Evolutionary conservation across 2,329 filamentous ascomycete genomes (phyloP), one percentile per base, ranked within the genome.

Genomic region (Claviceps digitariae): DNA sequence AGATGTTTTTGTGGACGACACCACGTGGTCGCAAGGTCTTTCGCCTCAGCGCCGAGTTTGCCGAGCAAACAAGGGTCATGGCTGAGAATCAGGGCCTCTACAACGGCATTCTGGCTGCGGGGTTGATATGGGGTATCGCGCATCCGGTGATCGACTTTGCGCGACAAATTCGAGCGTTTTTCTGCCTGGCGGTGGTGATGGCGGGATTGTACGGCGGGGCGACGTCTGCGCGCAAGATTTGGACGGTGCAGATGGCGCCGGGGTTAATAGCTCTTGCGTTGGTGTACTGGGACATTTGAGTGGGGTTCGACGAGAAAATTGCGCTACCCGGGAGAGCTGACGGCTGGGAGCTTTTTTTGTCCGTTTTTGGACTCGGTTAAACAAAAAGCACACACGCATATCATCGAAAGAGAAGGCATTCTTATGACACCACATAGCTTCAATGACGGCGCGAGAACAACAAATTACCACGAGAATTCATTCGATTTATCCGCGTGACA

Each of bases 81-180:
- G 74, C 72, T 48, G 72, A 72, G 51, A 77, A 77, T 61, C 74
- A 77, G 59, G 74, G 74, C 21, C 65, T 77, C 6, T 77, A 77
- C 64, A 77, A 77, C 59, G 74, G 74, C 44, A 75, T 77, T 52
- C 65, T 77, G n/a, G 70, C 73, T 3, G 73, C 73, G 1, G 74
- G 74, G 0, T 61, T 77, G 2, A 54, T 64, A 27, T 77, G 74
- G 74, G 68, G 70, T 3, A 56, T 76, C n/a, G n/a, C 64, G 3
- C 73, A 77, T 58, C 72, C 74, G 1, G 65, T 67, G 6, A 52
- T 64, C 7, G 68, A 63, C 40, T 70, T 77, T 54, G 68, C 66
- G 17, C 57, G 52, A 3, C 71, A 77, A 63, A 64, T 77, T 49
- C 63, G 66, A 43, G 56, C 74, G n/a, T 77, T 77, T 59, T 76